Evolutionary conservation across 2,329 filamentous ascomycete genomes (phyloP), one percentile per base, ranked within the genome.

Genomic region (Sordariomycetes sp.): DNA sequence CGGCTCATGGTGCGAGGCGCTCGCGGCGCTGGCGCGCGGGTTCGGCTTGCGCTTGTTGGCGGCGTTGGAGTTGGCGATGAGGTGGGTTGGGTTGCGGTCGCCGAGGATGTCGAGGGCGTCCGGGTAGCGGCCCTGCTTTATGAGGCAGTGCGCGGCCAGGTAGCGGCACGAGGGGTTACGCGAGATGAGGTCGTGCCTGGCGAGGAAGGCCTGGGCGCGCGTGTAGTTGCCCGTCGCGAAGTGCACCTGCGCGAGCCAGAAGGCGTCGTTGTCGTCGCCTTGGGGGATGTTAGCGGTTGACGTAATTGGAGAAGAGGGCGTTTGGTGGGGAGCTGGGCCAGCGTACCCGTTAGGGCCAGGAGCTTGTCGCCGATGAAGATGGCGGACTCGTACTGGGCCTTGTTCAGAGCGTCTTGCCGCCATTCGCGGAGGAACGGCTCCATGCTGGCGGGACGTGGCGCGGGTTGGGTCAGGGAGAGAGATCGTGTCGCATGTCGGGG

Each of bases 281-380:
- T 97, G 63, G 10, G 24, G 18, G 35, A 18, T 32, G 57, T 46
- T 14, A 55, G 40, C 18, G 46, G 32, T 22, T 32, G 28, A 5
- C 16, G 12, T 53, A 59, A 60, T 20, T 3, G 46, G 46, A 24
- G 46, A 22, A 22, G 14, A 16, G 43, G 46, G 46, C n/a, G 6
- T 7, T 14, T 16, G 3, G 51, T 12, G 4, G 28, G 53, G 22
- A 63, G 57, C 51, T 48, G 35, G 54, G 54, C n/a, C 34, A n/a
- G 46, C 83, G 64, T 73, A 97, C 93, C 90, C 43, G 93, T 97
- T 68, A 99, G 78, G 59, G 94, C 94, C 59, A 97, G 80, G 65
- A 99, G 80, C 77, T 99, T 99, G 79, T 99, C 94, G 62, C 91
- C 94, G 63, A 97, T 90, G 70, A 96, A 97, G 66, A 97, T 93